phyloP scores from a whole-genome alignment of 1,284 basidiomycete species.

The Fomitopsis pinicola region DNA sequence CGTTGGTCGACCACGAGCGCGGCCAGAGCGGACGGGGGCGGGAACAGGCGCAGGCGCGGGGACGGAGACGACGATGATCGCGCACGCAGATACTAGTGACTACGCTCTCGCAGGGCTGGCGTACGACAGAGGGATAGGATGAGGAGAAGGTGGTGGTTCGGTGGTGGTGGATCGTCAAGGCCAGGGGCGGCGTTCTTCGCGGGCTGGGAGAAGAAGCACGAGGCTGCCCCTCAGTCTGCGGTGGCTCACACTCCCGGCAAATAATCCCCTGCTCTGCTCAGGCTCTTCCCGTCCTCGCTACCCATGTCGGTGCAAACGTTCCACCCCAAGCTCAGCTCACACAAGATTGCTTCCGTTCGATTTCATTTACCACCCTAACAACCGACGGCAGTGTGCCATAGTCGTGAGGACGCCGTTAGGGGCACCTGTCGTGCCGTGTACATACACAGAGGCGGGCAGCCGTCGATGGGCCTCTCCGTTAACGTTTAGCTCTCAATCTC shows the following conservation, averaged over 20 bases:
- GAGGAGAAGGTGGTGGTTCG: not conserved
- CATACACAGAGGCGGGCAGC: not conserved
- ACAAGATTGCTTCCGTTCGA: not conserved
- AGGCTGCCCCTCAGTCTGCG: not conserved
- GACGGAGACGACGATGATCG: not conserved
- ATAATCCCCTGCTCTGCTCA: not conserved
- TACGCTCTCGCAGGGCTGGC: not conserved
- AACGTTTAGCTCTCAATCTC: too few species aligned
- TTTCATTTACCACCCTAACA: not conserved
- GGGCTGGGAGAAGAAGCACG: not conserved
- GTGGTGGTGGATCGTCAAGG: not conserved
- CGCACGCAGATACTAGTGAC: not conserved
- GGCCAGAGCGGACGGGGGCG: not conserved
- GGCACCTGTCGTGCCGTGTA: not conserved
- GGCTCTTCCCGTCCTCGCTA: not conserved
- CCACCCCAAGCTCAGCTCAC: not conserved
- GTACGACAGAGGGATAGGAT: not conserved
- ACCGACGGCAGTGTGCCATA: not conserved
- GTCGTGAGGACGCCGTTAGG: not conserved
- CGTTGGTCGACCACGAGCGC: not conserved
- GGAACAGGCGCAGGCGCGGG: not conserved
- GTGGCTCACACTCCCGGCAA: not conserved
- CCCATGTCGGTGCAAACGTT: not conserved
- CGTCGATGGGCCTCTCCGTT: too few species aligned
- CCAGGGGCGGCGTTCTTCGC: not conserved